A percentile compares a stretch with the other conserved stretches of the same genome.
These are phyloP conservation scores for Thielaviopsis musarum DNA, from an alignment of 2,329 filamentous ascomycete species.

Conservation along the genomic window DNA sequence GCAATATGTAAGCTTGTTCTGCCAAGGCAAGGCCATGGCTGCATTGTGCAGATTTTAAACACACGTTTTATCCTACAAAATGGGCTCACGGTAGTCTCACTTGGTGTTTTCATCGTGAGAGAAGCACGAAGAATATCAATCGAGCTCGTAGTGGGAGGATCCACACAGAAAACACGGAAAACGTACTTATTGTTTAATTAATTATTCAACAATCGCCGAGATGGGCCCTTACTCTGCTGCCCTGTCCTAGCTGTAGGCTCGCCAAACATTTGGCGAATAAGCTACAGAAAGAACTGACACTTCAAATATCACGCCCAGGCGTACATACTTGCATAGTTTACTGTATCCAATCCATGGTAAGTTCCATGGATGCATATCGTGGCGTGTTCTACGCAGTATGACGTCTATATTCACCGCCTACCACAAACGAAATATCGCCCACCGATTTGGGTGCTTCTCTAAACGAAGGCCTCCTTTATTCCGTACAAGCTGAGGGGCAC, in stretches of 20 bases:
- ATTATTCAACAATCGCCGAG: neutral
- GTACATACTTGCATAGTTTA: neutral
- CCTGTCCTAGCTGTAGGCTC: neutral
- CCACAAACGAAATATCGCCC: neutral
- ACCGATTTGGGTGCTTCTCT: neutral
- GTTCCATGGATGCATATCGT: neutral
- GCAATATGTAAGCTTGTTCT: neutral
- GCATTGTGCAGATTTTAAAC: neutral
- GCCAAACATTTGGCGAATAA: neutral
- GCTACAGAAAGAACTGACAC: neutral
- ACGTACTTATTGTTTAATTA: neutral
- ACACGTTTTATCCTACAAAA: neutral
- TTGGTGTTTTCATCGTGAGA: neutral
- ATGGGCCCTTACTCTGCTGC: neutral
- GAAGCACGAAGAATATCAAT: neutral
- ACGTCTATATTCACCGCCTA: conserved; percentile 1
- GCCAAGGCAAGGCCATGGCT: neutral
- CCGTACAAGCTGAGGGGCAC: neutral
- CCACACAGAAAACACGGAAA: neutral
- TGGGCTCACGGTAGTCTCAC: neutral
- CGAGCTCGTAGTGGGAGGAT: neutral
- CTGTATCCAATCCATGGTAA: neutral
- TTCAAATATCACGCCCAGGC: neutral
- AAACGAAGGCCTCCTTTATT: neutral
- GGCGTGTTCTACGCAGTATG: neutral